Base-by-base conservation (phyloP, 805 yeast genomes). In the Barnettozyma vustinii region DNA sequence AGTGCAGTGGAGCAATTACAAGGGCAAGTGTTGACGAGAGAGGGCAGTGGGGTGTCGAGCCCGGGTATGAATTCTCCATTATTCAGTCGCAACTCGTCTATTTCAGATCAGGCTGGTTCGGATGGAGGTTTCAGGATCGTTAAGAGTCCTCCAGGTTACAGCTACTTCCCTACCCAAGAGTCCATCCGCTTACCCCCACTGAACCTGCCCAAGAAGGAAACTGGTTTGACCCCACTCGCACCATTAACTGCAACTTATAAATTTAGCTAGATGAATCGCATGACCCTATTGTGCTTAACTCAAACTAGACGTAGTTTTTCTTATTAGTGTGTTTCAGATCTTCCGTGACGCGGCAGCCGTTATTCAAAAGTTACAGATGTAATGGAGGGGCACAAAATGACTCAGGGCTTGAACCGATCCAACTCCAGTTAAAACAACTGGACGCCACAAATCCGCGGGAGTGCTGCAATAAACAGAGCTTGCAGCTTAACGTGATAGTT, bases 81-180 rank as follows among this genome's bases (percentile, higher is more conserved):
- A 23, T 45, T 45, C 39, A 25, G 21, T 25, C 41, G 49, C 23
- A 35, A 46, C 23, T 46, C 49, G 13, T 45, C 45, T 12, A 26
- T 42, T 19, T 42, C 48, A 23, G 42, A 19, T 16, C 42, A 41
- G 32, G 42, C 33, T n/a, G 33, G 25, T 12, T n/a, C 23, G 5
- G 36, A 44, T 30, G 33, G 33, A 15, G 35, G 30, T 39, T 45
- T 45, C 25, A 37, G 43, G n/a, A 45, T 45, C 8, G 16, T 46
- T 9, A 40, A 16, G 21, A 46, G 48, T 40, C 48, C 48, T 6
- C 48, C 48, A 46, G 9, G 27, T 9, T 39, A 39, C 42, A 23
- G 8, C 18, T 39, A 39, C 30, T 39, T 39, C 15, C 21, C 27
- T n/a, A 20, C n/a, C 5, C 42, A 39, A 13, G 42, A 39, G 30